Evolutionary conservation across 495 filamentous ascomycete genomes (phyloP), one percentile per base, ranked within the genome.

Genomic region (Penicillium goetzii): DNA sequence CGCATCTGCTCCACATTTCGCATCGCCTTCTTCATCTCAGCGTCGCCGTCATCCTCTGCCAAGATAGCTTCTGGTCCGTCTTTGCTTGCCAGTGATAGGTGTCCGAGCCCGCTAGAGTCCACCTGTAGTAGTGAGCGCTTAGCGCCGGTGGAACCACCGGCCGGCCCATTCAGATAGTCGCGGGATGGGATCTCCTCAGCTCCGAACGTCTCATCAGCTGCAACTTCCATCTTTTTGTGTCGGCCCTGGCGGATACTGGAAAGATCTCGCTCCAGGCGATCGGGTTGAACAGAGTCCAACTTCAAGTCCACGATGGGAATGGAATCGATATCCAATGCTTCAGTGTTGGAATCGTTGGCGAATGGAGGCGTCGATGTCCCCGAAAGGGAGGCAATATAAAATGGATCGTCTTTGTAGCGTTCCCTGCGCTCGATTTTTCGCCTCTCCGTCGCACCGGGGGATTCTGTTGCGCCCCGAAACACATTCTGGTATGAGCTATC

Each of bases 271-370:
- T 62, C 34, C 1, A 33, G 19, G 60, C 34, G 21, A 60, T 53
- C 11, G 33, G 57, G 47, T 63, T 54, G 59, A 41, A 40, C 72
- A 55, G 83, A 84, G 3, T 85, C 86, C 26, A 97, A 80, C 68
- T 93, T 86, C 26, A 99, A 84, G 66, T 96, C 87, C 84, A 99
- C 92, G 63, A 98, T 94, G 1, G 95, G 95, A 62, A 99, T 99
- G 15, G 90, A 84, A 72, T 99, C 95, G 54, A 99, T 84, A 71
- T 99, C 95, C 17, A 97, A 76, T 32, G 87, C 89, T 9, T 88
- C 87, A 2, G 87, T 88, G 66, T 92, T 90, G 33, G 85, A 85
- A 32, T 77, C 83, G 61, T 85, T 81, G 0, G 92, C 79, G 41
- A 92, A 68, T 91, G 88, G 58, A 91, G 90, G 88, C 0, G 90